Conservation (phyloP, 192 early-diverging fungal genomes). For the Backusella tuberculispora region DNA sequence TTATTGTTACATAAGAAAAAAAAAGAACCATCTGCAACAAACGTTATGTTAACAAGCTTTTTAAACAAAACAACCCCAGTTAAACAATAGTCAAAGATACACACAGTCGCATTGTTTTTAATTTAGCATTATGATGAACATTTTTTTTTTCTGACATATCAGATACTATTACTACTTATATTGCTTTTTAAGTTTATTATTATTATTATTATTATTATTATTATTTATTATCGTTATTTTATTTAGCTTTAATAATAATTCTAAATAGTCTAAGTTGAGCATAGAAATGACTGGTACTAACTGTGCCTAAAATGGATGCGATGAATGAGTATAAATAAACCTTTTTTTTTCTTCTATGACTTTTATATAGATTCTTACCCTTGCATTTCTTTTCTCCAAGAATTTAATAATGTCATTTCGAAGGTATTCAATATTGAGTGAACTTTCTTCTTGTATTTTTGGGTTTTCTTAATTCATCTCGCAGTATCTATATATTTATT, state of each 20-base stretch:
- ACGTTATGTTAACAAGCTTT: background rate
- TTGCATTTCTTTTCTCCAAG: conserved; percentile 18
- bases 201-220: too few relatives aligned
- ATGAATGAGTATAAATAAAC: background rate
- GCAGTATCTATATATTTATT: background rate
- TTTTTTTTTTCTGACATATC: too few relatives aligned
- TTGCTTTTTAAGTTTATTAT: too few relatives aligned
- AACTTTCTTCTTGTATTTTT: background rate
- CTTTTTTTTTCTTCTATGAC: background rate
- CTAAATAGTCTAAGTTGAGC: background rate
- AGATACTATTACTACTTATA: too few relatives aligned
- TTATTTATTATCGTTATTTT: too few relatives aligned
- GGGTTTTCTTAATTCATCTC: conserved; percentile 19
- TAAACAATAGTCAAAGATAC: background rate
- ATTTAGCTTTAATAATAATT: conserved; percentile 2
- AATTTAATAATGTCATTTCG: conserved; percentile 23
- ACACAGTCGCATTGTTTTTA: too few relatives aligned
- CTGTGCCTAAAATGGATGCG: background rate
- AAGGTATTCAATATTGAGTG: conserved; percentile 20
- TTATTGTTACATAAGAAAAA: background rate
- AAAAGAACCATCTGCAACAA: background rate
- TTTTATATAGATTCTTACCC: background rate
- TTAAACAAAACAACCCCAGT: background rate
- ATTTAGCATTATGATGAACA: too few relatives aligned
- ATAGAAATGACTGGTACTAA: conserved; percentile 2